phyloP scores from a whole-genome alignment of 495 filamentous ascomycete genomes.

The Symbiotaphrina buchneri region DNA sequence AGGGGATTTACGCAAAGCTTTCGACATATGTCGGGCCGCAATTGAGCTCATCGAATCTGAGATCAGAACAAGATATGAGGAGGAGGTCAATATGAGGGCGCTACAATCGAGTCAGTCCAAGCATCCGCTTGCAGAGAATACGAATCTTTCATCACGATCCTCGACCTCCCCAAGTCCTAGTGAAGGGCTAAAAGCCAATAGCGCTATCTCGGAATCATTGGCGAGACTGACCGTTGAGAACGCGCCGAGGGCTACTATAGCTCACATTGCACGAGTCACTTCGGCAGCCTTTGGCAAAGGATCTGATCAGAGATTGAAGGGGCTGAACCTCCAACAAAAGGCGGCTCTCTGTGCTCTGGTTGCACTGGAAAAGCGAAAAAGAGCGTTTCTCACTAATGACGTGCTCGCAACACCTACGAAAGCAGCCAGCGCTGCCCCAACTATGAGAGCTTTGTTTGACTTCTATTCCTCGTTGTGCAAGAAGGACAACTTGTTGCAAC shows the following conservation, averaged over 20 bases:
- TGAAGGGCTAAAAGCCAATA: constrained; percentile 4
- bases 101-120: constrained; percentile 27
- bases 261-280: constrained; percentile 75
- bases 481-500: constrained; percentile 62
- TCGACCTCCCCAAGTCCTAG: constrained; percentile 5
- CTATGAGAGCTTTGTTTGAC: constrained; percentile 54
- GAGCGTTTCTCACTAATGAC: constrained; percentile 6
- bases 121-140: constrained; percentile 39
- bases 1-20: constrained; percentile 85
- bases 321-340: constrained; percentile 89
- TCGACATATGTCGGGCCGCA: constrained; percentile 76
- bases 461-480: constrained; percentile 63
- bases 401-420: constrained; percentile 2
- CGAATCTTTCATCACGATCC: constrained; percentile 34
- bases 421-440: constrained; percentile 33
- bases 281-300: constrained; percentile 72
- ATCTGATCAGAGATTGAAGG: constrained; percentile 56
- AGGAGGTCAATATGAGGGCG: constrained; percentile 23
- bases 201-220: constrained; percentile 23
- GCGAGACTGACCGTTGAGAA: constrained; percentile 37
- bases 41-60: constrained; percentile 81
- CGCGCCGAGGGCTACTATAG: constrained; percentile 77
- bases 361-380: constrained; percentile 48
- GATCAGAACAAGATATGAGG: constrained; percentile 38
- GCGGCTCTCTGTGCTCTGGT: constrained; percentile 75